A percentile compares a stretch with the other conserved stretches of the same genome.
phyloP scores from a whole-genome alignment of 2,329 filamentous ascomycete species.

The Paraconiothyrium brasiliense region DNA sequence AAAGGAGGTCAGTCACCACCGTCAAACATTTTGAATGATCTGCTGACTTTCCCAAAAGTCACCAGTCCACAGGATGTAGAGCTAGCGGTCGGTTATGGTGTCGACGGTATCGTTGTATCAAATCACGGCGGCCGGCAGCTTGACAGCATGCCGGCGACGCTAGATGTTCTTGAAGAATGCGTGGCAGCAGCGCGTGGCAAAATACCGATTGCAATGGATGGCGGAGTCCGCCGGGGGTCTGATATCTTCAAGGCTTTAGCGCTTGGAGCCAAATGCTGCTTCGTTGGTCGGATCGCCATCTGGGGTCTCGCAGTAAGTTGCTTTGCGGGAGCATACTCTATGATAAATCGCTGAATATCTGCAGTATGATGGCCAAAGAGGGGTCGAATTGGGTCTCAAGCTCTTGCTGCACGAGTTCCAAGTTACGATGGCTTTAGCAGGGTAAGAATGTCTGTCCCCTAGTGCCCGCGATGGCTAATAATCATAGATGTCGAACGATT shows the following conservation, averaged over 20 bases:
- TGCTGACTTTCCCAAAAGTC: slow-evolving; percentile 22
- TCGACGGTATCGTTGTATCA: slow-evolving; percentile 36
- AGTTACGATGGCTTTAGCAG: slow-evolving; percentile 40
- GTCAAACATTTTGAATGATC: too few species aligned
- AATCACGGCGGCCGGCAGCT: slow-evolving; percentile 52
- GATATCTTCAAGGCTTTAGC: slow-evolving; percentile 68
- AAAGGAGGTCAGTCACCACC: slow-evolving; percentile 44
- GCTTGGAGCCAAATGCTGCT: slow-evolving; percentile 61
- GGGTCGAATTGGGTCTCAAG: slow-evolving; percentile 55
- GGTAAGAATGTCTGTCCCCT: slow-evolving; percentile 20
- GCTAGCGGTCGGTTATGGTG: slow-evolving; percentile 54
- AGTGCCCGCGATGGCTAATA: slow-evolving; percentile 7
- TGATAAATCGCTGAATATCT: slow-evolving; percentile 15
- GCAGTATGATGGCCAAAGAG: slow-evolving; percentile 49
- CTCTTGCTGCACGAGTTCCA: slow-evolving; percentile 48
- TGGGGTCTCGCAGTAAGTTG: slow-evolving; percentile 59
- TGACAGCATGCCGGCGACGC: slow-evolving; percentile 63
- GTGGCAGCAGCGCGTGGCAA: slow-evolving; percentile 53
- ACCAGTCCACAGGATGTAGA: slow-evolving; percentile 53
- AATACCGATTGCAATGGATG: slow-evolving; percentile 70
- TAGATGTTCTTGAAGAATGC: slow-evolving; percentile 59
- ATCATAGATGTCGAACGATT: slow-evolving; percentile 14
- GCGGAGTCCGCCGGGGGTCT: slow-evolving; percentile 63
- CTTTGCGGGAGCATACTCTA: background rate
- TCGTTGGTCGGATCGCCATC: slow-evolving; percentile 58